Base-by-base conservation (phyloP, 495 filamentous ascomycete species). In the Talaromyces wortmannii region DNA sequence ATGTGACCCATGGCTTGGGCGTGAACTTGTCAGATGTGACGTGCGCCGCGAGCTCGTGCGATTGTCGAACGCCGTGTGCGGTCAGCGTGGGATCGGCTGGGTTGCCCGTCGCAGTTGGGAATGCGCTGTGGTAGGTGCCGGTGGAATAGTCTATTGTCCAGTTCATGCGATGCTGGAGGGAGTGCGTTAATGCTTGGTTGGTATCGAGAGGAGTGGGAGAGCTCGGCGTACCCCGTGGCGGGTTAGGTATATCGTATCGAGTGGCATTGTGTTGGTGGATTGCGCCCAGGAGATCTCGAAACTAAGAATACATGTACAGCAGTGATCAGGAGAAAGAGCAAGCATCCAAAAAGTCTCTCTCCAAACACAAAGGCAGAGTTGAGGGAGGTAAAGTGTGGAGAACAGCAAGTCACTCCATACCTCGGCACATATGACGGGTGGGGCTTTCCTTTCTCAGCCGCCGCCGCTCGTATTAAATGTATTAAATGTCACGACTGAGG, bases 11-110 rank as follows among this genome's bases (percentile, higher is more conserved):
- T n/a, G 73, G 73, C 52, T 82, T 78, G 23, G 91, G 86, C 33
- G 85, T 79, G 10, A 90, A 87, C 18, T 84, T 66, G 5, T 86
- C 63, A 4, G 66, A 66, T n/a, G 67, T 45, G 23, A 97, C 70
- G 46, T 90, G 78, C 4, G 68, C 69, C 8, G 82, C 89, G 30
- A 97, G 81, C 67, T 97, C 84, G 46, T 83, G 74, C n/a, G 89
- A 80, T 71, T 98, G 94, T 11, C 80, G 77, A 23, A 92, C 87
- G 53, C 94, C 94, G 58, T 97, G 83, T 7, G 87, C 83, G 17
- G 92, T 86, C 36, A 98, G 79, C 6, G 89, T 85, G n/a, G 91
- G 90, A 62, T 98, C 94, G 2, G 85, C 84, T 7, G 91, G 77
- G 53, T 95, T 87, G 31, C 88, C 87, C 6, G 94, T 96, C 0